Evolutionary conservation across 2,329 filamentous ascomycete genomes (phyloP).

Genomic region (Pyrenophora seminiperda): DNA sequence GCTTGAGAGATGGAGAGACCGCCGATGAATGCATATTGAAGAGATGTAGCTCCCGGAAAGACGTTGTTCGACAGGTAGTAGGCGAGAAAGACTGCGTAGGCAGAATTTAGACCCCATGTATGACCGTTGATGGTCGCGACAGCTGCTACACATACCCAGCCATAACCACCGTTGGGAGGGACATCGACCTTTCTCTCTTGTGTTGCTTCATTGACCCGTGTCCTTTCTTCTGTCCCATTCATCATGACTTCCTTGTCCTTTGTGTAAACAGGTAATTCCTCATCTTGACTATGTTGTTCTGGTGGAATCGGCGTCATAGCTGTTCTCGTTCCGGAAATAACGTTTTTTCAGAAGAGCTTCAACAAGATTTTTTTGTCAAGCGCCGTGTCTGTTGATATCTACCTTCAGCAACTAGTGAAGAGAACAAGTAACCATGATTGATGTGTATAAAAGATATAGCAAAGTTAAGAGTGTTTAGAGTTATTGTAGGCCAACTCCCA

Average conservation of each 20-base stretch:
- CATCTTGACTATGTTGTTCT: neutral
- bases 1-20: slow-evolving; percentile 70
- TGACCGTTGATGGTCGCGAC: slow-evolving; percentile 52
- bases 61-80: slow-evolving; percentile 67
- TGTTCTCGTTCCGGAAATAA: neutral
- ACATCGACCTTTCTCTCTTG: slow-evolving; percentile 40
- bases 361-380: neutral
- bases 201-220: slow-evolving; percentile 1
- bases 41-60: slow-evolving; percentile 66
- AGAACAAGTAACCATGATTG: neutral
- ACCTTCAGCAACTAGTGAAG: neutral
- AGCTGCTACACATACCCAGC: slow-evolving; percentile 59
- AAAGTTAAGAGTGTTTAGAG: neutral
- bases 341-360: neutral
- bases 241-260: neutral
- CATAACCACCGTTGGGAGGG: slow-evolving; percentile 66
- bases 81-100: slow-evolving; percentile 75
- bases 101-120: slow-evolving; percentile 75
- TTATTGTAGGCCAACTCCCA: neutral
- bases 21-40: slow-evolving; percentile 80
- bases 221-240: neutral
- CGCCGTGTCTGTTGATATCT: neutral
- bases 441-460: neutral
- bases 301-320: neutral
- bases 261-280: neutral